Base-by-base conservation (phyloP, 129 eudicot species). In the Cynara cardunculus region DNA sequence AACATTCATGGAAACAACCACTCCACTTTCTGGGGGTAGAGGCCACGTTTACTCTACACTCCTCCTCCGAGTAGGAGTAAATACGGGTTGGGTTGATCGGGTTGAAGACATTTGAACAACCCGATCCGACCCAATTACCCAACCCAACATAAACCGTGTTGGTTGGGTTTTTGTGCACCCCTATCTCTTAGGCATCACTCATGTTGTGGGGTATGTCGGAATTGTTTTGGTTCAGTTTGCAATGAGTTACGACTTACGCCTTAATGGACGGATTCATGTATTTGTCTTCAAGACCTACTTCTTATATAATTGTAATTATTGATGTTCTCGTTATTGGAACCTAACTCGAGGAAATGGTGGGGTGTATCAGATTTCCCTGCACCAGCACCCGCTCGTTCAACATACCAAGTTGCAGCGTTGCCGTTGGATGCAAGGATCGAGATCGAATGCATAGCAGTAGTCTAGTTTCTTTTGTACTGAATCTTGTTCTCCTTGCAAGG, bases 321-420 rank as follows among this genome's bases (percentile, higher is more conserved):
- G 44, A 19, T 10, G 26, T 19, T 71, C 21, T 61, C 0, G 49
- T 27, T 31, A 30, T 2, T 21, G 34, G 71, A 61, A 76, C 68
- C 73, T 39, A 56, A 81, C 41, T 34, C 2, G 5, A 28, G 32
- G 18, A 66, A 74, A 64, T 18, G 67, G 31, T 71, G 18, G 56
- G 35, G 7, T 56, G 12, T 78, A 84, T 82, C 91, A 94, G 99
- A 92, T 81, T 92, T 94, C 80, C 90, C 94, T 28, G 85, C 94
- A 32, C 94, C 96, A 66, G 96, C 97, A 32, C 99, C 99, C 14
- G 99, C 99, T 67, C 99, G 97, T 18, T 86, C 99, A 12, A 94
- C 99, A 2, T 94, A 90, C 83, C 99, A 94, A 89, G 99, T 92
- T 24, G 99, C 97, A 78, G 99, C 99, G 68, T 85, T 94, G 69